Evolutionary conservation across 2,329 filamentous ascomycete genomes (phyloP).

Genomic region (Alternaria hordeiaustralica): DNA sequence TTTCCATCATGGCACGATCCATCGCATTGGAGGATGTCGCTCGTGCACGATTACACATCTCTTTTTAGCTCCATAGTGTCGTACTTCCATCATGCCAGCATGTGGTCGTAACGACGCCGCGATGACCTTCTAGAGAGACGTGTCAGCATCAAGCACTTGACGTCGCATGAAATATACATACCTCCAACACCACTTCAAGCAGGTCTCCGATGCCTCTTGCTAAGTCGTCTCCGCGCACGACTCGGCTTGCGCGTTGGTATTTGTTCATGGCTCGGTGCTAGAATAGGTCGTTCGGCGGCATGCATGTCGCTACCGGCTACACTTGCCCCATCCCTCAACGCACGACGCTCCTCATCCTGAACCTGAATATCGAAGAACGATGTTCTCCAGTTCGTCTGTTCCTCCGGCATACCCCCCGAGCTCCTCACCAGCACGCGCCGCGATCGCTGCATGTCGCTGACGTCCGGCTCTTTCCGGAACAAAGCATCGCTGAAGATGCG

Average conservation of each 20-base stretch:
- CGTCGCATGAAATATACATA: neutral
- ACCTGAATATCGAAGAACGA: slow-evolving; percentile 19
- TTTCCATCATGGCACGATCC: neutral
- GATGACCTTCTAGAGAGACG: neutral
- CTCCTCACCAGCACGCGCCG: slow-evolving; percentile 28
- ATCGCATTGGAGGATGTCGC: too few species aligned
- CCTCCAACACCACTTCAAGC: neutral
- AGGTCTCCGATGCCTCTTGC: slow-evolving; percentile 29
- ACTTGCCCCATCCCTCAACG: slow-evolving; percentile 23
- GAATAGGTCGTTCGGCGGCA: slow-evolving; percentile 22
- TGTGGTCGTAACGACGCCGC: neutral
- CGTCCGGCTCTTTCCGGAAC: slow-evolving; percentile 23
- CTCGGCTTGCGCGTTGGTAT: slow-evolving; percentile 10
- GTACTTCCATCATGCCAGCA: neutral
- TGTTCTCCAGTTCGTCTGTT: slow-evolving; percentile 13
- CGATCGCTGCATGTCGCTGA: slow-evolving; percentile 26
- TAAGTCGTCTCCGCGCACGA: slow-evolving; percentile 19
- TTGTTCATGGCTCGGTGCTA: slow-evolving; percentile 19
- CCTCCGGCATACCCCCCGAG: slow-evolving; percentile 13
- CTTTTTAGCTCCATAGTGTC: neutral
- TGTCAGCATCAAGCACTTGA: neutral
- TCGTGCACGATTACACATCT: neutral
- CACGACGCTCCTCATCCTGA: slow-evolving; percentile 13
- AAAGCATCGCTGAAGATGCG: slow-evolving; percentile 31
- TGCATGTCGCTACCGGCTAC: slow-evolving; percentile 22